Conservation (phyloP, 2,329 filamentous ascomycete species). For the Xylariaceae sp. region DNA sequence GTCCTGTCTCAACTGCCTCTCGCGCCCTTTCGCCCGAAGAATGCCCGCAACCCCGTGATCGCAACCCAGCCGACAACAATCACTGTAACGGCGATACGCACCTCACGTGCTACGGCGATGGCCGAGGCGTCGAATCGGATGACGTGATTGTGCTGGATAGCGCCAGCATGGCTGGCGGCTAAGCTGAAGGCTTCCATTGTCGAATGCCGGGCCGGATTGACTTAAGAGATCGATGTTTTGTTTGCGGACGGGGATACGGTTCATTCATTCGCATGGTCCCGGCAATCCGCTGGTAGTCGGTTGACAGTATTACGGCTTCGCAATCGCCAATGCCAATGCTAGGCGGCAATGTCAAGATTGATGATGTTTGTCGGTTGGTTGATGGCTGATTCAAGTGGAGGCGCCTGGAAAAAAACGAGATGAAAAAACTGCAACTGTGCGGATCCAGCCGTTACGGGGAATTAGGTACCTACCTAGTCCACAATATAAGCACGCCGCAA, state of each 20-base stretch:
- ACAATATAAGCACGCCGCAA: too few species aligned
- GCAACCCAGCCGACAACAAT: slow-evolving; percentile 34
- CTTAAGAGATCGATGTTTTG: not conserved
- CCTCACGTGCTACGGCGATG: slow-evolving; percentile 29
- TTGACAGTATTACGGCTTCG: not conserved
- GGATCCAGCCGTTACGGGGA: not conserved
- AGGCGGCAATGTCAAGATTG: not conserved
- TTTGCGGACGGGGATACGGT: not conserved
- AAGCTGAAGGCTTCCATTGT: slow-evolving; percentile 36
- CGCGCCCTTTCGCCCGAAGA: slow-evolving; percentile 13
- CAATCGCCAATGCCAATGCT: not conserved
- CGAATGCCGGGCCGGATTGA: not conserved
- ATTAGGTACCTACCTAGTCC: too few species aligned
- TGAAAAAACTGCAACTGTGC: not conserved
- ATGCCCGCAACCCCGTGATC: slow-evolving; percentile 30
- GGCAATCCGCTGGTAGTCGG: not conserved
- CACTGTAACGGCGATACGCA: slow-evolving; percentile 31
- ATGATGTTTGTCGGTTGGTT: not conserved
- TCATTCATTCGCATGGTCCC: not conserved
- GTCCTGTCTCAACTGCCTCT: slow-evolving; percentile 1
- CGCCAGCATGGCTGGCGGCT: slow-evolving; percentile 34
- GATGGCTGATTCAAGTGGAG: not conserved
- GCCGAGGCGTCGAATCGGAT: slow-evolving; percentile 31
- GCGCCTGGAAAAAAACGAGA: not conserved
- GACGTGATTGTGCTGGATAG: slow-evolving; percentile 34